Conservation (phyloP, 129 eudicot genomes). For the Lactuca saligna region DNA sequence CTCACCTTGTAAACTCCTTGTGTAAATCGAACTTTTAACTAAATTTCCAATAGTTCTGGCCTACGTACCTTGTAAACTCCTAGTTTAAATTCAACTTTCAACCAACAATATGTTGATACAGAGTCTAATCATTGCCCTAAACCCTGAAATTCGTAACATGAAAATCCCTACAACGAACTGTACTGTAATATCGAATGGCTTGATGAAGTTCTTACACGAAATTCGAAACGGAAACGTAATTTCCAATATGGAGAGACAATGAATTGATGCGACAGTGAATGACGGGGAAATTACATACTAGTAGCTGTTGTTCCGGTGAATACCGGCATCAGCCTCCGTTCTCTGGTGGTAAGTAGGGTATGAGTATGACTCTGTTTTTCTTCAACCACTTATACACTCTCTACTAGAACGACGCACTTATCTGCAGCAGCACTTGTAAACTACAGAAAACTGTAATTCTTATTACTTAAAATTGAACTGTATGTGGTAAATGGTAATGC, state of each 20-base stretch:
- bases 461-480: no score
- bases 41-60: no score
- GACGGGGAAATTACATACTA: not conserved
- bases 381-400: not conserved
- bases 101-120: no score
- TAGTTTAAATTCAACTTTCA: no score
- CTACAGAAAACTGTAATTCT: no score
- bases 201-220: not conserved
- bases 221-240: not conserved
- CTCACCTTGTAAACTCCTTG: no score
- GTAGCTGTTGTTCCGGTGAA: not conserved
- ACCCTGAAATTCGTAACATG: not conserved
- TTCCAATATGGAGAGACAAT: not conserved
- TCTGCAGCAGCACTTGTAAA: not conserved
- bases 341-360: not conserved
- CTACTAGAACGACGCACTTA: not conserved
- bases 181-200: not conserved
- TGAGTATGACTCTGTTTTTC: not conserved
- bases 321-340: not conserved
- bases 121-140: no score
- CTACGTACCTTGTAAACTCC: not conserved
- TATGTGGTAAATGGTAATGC: no score
- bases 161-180: not conserved
- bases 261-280: not conserved
- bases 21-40: no score